Conservation (phyloP, 1,284 basidiomycete genomes). For the Cryptococcus maquisensis region DNA sequence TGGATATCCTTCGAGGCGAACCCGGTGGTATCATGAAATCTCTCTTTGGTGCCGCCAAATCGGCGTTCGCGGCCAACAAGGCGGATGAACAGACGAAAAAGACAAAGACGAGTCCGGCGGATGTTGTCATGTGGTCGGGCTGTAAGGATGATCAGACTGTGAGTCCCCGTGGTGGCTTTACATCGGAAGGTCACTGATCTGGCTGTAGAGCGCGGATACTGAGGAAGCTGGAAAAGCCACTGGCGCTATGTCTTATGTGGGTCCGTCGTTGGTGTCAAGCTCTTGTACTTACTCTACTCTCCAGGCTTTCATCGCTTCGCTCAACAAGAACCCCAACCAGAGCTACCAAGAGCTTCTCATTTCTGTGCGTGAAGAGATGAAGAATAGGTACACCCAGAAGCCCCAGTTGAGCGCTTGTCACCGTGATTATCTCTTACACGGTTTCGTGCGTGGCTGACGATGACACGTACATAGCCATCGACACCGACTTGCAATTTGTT, state of each 20-base stretch:
- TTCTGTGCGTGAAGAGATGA: conserved; percentile 57
- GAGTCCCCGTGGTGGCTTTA: conserved; percentile 6
- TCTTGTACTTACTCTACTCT: conserved; percentile 5
- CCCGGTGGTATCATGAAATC: conserved; percentile 62
- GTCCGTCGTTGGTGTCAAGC: not conserved
- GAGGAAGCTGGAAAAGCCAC: conserved; percentile 72
- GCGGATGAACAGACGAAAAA: conserved; percentile 61
- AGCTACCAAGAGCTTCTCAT: conserved; percentile 75
- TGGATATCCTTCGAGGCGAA: conserved; percentile 57
- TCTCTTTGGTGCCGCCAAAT: conserved; percentile 41
- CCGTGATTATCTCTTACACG: conserved; percentile 22
- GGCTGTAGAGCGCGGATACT: conserved; percentile 62
- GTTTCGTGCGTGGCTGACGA: not conserved
- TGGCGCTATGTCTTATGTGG: conserved; percentile 65
- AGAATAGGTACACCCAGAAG: conserved; percentile 72
- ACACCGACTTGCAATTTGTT: conserved; percentile 16
- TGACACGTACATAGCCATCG: conserved; percentile 9
- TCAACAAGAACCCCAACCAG: conserved; percentile 64
- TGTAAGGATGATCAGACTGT: conserved; percentile 90
- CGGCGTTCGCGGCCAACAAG: conserved; percentile 52
- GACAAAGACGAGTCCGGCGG: conserved; percentile 74
- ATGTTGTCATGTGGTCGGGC: conserved; percentile 67
- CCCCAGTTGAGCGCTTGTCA: conserved; percentile 58
- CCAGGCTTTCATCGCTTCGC: conserved; percentile 68
- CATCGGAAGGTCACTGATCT: not conserved